These are phyloP conservation scores for Leavenworthia alabamica DNA, from an alignment of 345 rosid genomes.

Conservation along the genomic window DNA sequence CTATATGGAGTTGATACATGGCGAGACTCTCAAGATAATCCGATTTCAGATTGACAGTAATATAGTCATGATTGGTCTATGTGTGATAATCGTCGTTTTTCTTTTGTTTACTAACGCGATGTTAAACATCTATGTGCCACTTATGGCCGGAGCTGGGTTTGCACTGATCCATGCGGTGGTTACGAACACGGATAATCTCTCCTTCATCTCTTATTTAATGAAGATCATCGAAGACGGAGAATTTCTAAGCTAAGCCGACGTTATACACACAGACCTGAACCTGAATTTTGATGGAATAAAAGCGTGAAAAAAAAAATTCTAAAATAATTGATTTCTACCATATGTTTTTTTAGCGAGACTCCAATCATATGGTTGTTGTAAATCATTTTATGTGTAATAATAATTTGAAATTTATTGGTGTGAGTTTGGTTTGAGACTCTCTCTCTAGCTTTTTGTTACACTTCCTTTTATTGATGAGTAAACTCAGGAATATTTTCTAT, in stretches of 20 bases:
- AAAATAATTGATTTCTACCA: too few relatives aligned
- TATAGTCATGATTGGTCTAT: constrained; percentile 38
- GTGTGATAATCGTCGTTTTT: constrained; percentile 48
- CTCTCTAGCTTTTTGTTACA: too few relatives aligned
- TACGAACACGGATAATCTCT: constrained; percentile 65
- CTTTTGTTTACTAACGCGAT: constrained; percentile 59
- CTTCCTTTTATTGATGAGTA: too few relatives aligned
- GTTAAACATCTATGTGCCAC: constrained; percentile 47
- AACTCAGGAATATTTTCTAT: too few relatives aligned
- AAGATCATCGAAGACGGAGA: constrained; percentile 28
- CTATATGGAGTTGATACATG: constrained; percentile 67
- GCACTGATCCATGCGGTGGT: constrained; percentile 57
- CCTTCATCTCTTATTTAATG: constrained; percentile 51
- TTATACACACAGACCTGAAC: constrained; percentile 16
- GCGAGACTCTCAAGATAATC: constrained; percentile 55
- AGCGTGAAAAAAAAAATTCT: too few relatives aligned
- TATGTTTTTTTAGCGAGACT: too few relatives aligned
- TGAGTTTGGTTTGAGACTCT: too few relatives aligned
- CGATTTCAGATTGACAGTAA: constrained; percentile 49
- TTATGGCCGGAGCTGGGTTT: constrained; percentile 46
- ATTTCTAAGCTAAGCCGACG: constrained; percentile 25
- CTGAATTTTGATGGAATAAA: too few relatives aligned
- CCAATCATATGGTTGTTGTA: too few relatives aligned
- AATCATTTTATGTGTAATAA: too few relatives aligned
- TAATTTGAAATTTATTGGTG: too few relatives aligned